These are phyloP conservation scores for Picochlorum sp. DNA, from an alignment of 139 green algal species.

Conservation along the genomic window DNA sequence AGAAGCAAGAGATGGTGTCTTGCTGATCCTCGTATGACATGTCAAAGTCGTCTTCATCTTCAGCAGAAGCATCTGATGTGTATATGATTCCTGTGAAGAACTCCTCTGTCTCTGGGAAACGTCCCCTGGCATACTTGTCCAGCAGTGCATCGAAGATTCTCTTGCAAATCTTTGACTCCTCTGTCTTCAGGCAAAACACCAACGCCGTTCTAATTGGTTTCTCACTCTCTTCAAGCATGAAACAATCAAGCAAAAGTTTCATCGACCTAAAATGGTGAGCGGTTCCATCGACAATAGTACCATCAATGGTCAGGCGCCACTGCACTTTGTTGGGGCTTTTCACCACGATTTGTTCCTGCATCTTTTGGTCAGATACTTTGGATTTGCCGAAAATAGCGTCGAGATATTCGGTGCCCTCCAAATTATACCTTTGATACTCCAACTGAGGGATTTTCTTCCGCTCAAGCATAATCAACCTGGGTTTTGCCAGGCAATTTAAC, in stretches of 20 bases:
- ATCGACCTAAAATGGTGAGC: neutral
- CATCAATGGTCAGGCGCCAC: neutral
- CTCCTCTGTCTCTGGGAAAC: neutral
- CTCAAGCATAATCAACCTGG: neutral
- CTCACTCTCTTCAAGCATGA: neutral
- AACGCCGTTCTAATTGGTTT: neutral
- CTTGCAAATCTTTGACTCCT: neutral
- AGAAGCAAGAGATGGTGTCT: neutral
- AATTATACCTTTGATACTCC: neutral
- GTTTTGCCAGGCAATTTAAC: neutral
- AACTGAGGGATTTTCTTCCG: neutral
- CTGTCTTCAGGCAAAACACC: constrained; percentile 1
- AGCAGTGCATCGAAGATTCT: constrained; percentile 2
- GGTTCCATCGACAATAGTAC: neutral
- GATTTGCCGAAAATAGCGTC: neutral
- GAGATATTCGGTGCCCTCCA: neutral
- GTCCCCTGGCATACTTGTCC: neutral
- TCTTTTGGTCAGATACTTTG: neutral
- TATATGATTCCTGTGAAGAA: neutral
- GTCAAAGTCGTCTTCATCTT: neutral
- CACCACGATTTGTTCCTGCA: neutral
- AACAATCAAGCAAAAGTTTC: constrained; percentile 1
- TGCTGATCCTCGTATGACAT: constrained; percentile 4
- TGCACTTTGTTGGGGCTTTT: neutral
- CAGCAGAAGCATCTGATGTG: neutral